phyloP scores from a whole-genome alignment of 495 filamentous ascomycete species.

The Trypethelium eluteriae region DNA sequence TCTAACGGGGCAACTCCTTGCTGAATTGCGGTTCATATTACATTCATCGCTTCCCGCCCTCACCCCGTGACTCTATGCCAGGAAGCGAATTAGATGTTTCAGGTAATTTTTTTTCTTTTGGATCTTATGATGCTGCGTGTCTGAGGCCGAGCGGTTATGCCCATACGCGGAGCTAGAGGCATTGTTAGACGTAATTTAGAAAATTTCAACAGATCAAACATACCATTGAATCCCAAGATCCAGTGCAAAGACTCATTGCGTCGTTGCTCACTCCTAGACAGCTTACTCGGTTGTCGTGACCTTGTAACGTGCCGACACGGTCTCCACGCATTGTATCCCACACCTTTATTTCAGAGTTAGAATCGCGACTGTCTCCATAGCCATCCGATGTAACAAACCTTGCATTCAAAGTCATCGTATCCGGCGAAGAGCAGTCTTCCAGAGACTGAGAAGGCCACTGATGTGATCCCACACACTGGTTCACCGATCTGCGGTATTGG shows the following conservation, averaged over 20 bases:
- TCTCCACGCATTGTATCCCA: conserved; percentile 97
- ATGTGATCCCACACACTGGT: conserved; percentile 95
- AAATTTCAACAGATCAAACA: background rate
- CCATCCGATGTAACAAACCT: conserved; percentile 51
- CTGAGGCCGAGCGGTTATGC: conserved; percentile 17
- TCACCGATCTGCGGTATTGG: conserved; percentile 69
- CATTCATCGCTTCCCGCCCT: conserved; percentile 11
- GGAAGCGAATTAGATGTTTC: conserved; percentile 2
- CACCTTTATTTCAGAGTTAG: conserved; percentile 49
- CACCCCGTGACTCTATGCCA: background rate
- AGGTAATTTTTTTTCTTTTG: background rate
- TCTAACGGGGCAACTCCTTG: conserved; percentile 4
- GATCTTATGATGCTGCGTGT: background rate
- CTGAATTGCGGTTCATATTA: conserved; percentile 11
- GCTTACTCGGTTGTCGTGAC: conserved; percentile 98
- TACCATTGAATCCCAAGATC: conserved; percentile 98
- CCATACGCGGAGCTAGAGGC: conserved; percentile 35
- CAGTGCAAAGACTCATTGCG: conserved; percentile 97
- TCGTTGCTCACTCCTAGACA: conserved; percentile 98
- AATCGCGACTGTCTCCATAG: background rate
- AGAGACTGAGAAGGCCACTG: conserved; percentile 95
- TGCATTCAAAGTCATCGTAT: conserved; percentile 99
- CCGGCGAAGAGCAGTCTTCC: conserved; percentile 92
- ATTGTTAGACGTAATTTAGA: conserved; percentile 17
- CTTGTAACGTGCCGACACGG: conserved; percentile 90